Base-by-base conservation (phyloP, 1,284 basidiomycete species). In the Ceratobasidium sp. region DNA sequence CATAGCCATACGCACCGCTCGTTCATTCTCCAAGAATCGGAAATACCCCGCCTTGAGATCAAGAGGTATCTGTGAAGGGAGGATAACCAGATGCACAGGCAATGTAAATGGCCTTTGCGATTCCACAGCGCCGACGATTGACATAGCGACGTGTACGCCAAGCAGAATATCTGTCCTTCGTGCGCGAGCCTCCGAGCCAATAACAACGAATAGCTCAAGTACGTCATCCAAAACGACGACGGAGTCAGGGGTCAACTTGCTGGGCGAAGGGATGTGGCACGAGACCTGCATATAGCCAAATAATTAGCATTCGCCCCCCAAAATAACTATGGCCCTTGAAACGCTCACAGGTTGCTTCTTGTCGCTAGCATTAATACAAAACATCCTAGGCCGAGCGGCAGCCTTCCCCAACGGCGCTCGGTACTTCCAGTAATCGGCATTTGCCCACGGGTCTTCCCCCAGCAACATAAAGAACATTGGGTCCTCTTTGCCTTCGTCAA, bases 381-480 rank as follows among this genome's bases (percentile, higher is more conserved):
- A 76, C 72, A 76, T 76, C 49, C 72, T 64, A 33, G 72, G 72
- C n/a, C 72, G 42, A 26, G 40, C 60, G 10, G 61, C 72, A 44
- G 61, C 26, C 42, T 51, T 64, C 46, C 51, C 92, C 92, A 94
- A 28, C 90, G 85, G 68, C 20, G 85, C 84, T 81, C 91, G 88
- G 91, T 92, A 95, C 81, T 85, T 89, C 94, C 94, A 95, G 83
- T 95, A 92, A 81, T 94, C 90, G 1, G 94, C 94, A 63, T 89
- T 90, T 4, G 93, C 93, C 83, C 91, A 94, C 1, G 88, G 88
- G 0, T 90, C 90, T 28, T 93, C 89, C 10, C 94, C 94, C 12
- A 95, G 86, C 63, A 93, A 89, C 90, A 93, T 91, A 92, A 94
- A 94, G 82, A 95, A 94, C 89, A 94, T 91, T 78, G 94, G 92